A percentile compares a stretch with the other conserved stretches of the same genome.
phyloP scores from a whole-genome alignment of 2,329 filamentous ascomycete species.

The Ceratocystis harringtonii region DNA sequence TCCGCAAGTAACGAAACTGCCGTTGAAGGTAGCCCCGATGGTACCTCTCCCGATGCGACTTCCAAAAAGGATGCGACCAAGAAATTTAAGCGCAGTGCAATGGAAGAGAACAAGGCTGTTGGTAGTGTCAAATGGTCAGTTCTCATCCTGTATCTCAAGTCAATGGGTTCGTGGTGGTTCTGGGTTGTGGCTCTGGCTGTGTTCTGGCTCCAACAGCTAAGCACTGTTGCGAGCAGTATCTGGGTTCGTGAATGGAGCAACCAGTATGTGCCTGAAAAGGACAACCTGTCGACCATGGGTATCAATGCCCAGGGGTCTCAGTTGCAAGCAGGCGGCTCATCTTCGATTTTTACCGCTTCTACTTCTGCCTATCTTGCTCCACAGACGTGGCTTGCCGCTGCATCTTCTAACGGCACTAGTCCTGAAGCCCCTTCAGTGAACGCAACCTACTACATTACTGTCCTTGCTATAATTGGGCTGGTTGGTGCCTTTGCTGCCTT shows the following conservation, averaged over 20 bases:
- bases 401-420: not conserved
- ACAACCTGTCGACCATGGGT: slow-evolving; percentile 7
- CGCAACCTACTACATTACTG: slow-evolving; percentile 63
- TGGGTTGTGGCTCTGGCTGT: slow-evolving; percentile 64
- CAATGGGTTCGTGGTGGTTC: slow-evolving; percentile 97
- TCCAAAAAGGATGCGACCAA: slow-evolving; percentile 34
- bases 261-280: slow-evolving; percentile 49
- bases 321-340: slow-evolving; percentile 7
- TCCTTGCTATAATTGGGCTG: slow-evolving; percentile 69
- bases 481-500: slow-evolving; percentile 70
- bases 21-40: slow-evolving; percentile 32
- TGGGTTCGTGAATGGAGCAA: slow-evolving; percentile 97
- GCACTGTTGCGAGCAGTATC: slow-evolving; percentile 73
- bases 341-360: slow-evolving; percentile 3
- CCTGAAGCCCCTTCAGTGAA: slow-evolving; percentile 42
- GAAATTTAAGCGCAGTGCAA: slow-evolving; percentile 33
- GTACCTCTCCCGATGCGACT: slow-evolving; percentile 32
- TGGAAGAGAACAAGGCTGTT: slow-evolving; percentile 64
- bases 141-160: slow-evolving; percentile 65
- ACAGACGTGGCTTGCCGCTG: slow-evolving; percentile 9
- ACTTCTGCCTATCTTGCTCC: slow-evolving; percentile 7
- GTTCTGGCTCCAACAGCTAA: slow-evolving; percentile 71
- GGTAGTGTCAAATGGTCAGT: slow-evolving; percentile 82
- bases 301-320: slow-evolving; percentile 5
- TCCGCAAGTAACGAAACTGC: slow-evolving; percentile 44